phyloP scores from a whole-genome alignment of 208 protist species.

The Polymyxa betae region DNA sequence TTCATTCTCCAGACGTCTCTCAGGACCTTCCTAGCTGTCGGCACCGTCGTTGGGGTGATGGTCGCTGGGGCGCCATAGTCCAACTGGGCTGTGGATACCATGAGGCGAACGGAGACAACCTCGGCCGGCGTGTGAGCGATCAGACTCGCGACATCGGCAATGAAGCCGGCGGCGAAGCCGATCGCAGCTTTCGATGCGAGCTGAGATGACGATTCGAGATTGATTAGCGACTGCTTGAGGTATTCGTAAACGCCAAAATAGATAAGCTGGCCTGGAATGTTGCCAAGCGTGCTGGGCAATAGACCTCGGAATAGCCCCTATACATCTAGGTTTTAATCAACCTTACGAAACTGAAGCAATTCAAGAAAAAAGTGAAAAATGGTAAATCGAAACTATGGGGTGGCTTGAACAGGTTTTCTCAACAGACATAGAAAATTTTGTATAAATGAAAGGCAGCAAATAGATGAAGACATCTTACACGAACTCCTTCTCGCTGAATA shows the following conservation, averaged over 20 bases:
- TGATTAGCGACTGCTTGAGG: background rate
- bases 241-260: constrained; percentile 16
- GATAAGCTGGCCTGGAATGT: background rate
- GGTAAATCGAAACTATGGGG: too few species aligned
- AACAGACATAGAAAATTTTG: background rate
- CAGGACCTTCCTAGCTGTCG: background rate
- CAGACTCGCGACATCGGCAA: background rate
- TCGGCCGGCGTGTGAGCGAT: background rate
- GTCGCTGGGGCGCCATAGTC: background rate
- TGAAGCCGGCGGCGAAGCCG: background rate
- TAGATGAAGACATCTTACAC: background rate
- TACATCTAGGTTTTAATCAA: too few species aligned
- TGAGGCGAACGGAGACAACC: background rate
- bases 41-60: background rate
- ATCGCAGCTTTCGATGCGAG: background rate
- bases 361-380: too few species aligned
- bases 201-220: background rate
- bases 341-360: too few species aligned
- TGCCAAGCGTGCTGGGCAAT: background rate
- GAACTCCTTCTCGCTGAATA: background rate
- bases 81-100: background rate
- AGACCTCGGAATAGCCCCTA: background rate
- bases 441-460: background rate
- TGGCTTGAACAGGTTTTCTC: too few species aligned
- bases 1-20: background rate